Evolutionary conservation across 2,329 filamentous ascomycete genomes (phyloP).

Genomic region (Boeremia lycopersici): DNA sequence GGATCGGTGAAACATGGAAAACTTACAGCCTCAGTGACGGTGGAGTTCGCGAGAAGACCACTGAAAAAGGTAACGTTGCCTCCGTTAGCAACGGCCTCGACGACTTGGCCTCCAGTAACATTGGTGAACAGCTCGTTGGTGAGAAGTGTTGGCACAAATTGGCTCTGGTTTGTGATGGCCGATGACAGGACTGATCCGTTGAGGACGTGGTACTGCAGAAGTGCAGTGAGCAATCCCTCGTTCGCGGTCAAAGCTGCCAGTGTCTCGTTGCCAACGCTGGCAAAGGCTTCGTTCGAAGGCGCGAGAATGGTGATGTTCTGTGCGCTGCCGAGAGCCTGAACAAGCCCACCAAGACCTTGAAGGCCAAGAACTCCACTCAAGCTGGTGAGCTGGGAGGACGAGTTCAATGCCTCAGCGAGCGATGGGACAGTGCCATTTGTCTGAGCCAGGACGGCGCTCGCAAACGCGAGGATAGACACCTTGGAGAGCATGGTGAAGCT

Average conservation of each 20-base stretch:
- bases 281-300: conserved; percentile 60
- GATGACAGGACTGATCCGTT: conserved; percentile 55
- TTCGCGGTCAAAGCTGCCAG: conserved; percentile 36
- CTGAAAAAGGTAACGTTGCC: conserved; percentile 58
- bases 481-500: conserved; percentile 48
- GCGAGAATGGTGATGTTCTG: conserved; percentile 65
- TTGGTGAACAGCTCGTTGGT: conserved; percentile 60
- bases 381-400: conserved; percentile 34
- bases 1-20: neutral
- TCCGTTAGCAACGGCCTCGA: conserved; percentile 53
- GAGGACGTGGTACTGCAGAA: conserved; percentile 65
- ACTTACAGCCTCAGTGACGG: conserved; percentile 57
- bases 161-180: conserved; percentile 48
- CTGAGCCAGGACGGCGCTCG: conserved; percentile 42
- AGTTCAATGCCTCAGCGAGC: conserved; percentile 27
- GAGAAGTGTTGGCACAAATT: conserved; percentile 58
- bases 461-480: conserved; percentile 46
- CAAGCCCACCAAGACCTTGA: conserved; percentile 42
- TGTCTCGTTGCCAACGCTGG: conserved; percentile 46
- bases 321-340: conserved; percentile 46
- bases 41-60: conserved; percentile 57
- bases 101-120: conserved; percentile 64
- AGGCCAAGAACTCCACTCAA: conserved; percentile 45
- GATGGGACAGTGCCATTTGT: conserved; percentile 15
- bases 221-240: conserved; percentile 48